Evolutionary conservation across 345 rosid genomes (phyloP).

Genomic region (Mangifera indica): DNA sequence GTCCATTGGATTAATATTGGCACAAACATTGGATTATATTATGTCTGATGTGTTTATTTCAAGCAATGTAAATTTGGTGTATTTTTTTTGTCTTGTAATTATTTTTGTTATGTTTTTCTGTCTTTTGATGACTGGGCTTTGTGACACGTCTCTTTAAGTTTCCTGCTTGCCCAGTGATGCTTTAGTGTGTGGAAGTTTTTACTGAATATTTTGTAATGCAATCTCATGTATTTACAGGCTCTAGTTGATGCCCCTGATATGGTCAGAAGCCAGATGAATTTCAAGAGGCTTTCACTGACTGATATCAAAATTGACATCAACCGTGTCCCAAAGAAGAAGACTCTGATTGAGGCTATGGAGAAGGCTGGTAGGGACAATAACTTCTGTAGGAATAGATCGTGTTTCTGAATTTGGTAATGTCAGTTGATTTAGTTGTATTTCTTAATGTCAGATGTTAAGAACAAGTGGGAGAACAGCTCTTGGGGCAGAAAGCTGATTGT

Average conservation of each 20-base stretch:
- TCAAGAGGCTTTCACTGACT: constrained; percentile 75
- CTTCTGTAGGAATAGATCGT: constrained; percentile 3
- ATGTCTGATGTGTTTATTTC: background rate
- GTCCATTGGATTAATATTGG: background rate
- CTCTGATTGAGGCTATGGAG: constrained; percentile 71
- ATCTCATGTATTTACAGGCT: constrained; percentile 41
- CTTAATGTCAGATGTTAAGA: constrained; percentile 59
- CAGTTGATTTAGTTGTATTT: background rate
- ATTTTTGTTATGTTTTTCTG: background rate
- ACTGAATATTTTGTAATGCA: background rate
- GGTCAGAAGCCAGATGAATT: constrained; percentile 80
- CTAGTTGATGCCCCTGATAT: constrained; percentile 83
- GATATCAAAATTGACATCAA: constrained; percentile 72
- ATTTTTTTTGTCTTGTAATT: too few relatives aligned
- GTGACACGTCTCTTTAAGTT: background rate
- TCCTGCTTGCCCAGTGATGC: too few relatives aligned
- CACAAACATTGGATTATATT: background rate
- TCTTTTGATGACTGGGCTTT: background rate
- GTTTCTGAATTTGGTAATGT: background rate
- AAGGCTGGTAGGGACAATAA: constrained; percentile 55
- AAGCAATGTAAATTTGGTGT: too few relatives aligned
- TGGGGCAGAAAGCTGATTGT: constrained; percentile 89
- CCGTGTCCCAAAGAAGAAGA: constrained; percentile 78
- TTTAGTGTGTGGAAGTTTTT: background rate
- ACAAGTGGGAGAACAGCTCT: constrained; percentile 84